Evolutionary conservation across 1,284 basidiomycete genomes (phyloP).

Genomic region (Takashimella koratensis): DNA sequence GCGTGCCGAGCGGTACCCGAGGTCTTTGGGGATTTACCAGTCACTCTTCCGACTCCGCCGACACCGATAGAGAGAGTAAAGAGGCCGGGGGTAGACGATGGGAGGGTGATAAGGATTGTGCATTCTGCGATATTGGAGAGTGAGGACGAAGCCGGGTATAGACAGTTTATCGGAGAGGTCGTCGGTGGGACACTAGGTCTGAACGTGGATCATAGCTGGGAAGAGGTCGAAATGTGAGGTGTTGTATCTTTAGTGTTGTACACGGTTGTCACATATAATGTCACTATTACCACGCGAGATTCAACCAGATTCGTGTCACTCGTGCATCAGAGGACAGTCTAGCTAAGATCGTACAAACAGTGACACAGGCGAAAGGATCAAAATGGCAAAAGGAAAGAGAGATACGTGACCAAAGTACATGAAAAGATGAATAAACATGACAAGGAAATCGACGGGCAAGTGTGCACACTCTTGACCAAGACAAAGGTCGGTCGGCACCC

Average conservation of each 20-base stretch:
- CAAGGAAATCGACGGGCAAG: no score
- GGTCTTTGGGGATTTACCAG: no score
- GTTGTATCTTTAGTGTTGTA: not conserved
- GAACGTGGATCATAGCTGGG: not conserved
- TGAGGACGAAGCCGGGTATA: conserved; percentile 42
- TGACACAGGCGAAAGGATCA: no score
- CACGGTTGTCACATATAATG: no score
- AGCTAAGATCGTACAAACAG: not conserved
- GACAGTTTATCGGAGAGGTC: conserved; percentile 41
- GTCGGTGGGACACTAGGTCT: conserved; percentile 19
- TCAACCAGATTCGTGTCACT: no score
- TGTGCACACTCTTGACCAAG: no score
- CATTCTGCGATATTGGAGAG: conserved; percentile 42
- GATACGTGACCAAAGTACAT: no score
- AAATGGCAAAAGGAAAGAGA: no score
- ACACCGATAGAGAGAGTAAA: conserved; percentile 5
- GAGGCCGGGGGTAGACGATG: conserved; percentile 1
- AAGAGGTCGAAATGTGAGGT: not conserved
- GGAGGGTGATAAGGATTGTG: conserved; percentile 21
- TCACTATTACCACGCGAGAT: no score
- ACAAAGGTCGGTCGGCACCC: not conserved
- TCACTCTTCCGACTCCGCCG: not conserved
- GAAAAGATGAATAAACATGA: no score
- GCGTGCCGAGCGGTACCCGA: no score
- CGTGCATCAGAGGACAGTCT: no score